phyloP scores from a whole-genome alignment of 306 rosid genomes.

The Cicer chorassanicum region DNA sequence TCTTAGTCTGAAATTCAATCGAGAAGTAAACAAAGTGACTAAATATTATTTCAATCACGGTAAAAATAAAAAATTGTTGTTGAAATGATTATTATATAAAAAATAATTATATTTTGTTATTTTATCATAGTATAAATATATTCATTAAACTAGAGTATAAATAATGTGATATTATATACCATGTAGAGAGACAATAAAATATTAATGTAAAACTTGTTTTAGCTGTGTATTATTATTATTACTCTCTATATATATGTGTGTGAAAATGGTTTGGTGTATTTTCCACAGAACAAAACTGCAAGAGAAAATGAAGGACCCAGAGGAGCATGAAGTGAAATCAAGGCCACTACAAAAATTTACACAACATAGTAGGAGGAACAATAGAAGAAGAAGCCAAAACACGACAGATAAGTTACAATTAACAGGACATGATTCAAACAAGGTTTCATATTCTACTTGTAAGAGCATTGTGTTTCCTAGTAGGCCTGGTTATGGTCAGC shows the following conservation, averaged over 20 bases:
- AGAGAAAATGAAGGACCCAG: slow-evolving; percentile 50
- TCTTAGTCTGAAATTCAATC: no score
- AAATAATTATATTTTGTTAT: background rate
- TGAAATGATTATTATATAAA: background rate
- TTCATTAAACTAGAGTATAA: no score
- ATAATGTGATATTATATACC: background rate
- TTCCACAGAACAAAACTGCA: slow-evolving; percentile 29
- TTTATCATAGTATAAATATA: background rate
- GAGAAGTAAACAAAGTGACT: no score
- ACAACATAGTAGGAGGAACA: slow-evolving; percentile 48
- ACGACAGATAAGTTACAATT: slow-evolving; percentile 46
- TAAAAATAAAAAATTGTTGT: no score
- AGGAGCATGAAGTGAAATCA: slow-evolving; percentile 49
- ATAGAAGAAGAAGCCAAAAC: slow-evolving; percentile 41
- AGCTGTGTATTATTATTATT: background rate
- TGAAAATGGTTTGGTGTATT: slow-evolving; percentile 29
- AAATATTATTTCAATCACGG: no score
- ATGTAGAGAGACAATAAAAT: background rate
- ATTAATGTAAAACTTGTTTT: background rate
- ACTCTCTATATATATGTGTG: background rate
- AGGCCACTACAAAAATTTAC: slow-evolving; percentile 34
- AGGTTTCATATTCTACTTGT: slow-evolving; percentile 41
- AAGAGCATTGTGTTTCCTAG: slow-evolving; percentile 50
- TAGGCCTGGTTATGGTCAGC: slow-evolving; percentile 62
- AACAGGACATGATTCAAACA: slow-evolving; percentile 19